These are phyloP conservation scores for Xerocomus spinulosus DNA, from an alignment of 768 basidiomycete species.

Conservation along the genomic window DNA sequence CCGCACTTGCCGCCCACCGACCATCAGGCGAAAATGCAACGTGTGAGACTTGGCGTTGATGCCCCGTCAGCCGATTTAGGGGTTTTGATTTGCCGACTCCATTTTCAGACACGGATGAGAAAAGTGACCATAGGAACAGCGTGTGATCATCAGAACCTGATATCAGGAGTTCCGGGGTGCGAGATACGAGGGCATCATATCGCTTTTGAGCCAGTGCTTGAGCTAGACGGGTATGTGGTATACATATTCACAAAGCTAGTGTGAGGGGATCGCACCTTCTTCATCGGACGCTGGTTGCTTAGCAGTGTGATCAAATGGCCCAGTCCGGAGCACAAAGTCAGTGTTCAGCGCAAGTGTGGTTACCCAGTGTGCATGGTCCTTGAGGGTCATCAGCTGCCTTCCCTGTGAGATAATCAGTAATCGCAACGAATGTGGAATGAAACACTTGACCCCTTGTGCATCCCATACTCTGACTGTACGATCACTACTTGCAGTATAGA, in stretches of 20 bases:
- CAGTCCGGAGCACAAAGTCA: slow-evolving; percentile 91
- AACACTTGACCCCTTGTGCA: slow-evolving; percentile 58
- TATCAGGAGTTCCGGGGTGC: slow-evolving; percentile 76
- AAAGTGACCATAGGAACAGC: slow-evolving; percentile 90
- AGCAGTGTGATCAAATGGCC: slow-evolving; percentile 86
- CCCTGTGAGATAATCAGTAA: slow-evolving; percentile 48
- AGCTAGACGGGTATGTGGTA: slow-evolving; percentile 40
- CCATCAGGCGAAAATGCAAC: slow-evolving; percentile 96
- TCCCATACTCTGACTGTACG: slow-evolving; percentile 95
- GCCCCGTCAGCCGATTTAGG: slow-evolving; percentile 79
- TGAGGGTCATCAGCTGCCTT: slow-evolving; percentile 74
- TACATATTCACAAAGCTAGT: not conserved
- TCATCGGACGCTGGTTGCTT: slow-evolving; percentile 76
- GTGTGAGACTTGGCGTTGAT: slow-evolving; percentile 91
- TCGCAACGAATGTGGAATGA: not conserved
- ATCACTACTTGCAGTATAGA: slow-evolving; percentile 96
- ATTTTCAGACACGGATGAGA: slow-evolving; percentile 41
- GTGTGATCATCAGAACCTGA: slow-evolving; percentile 98
- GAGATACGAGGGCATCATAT: slow-evolving; percentile 65
- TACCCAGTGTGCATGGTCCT: slow-evolving; percentile 99
- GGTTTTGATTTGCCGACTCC: slow-evolving; percentile 57
- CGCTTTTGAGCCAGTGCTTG: slow-evolving; percentile 71
- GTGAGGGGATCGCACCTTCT: slow-evolving; percentile 56
- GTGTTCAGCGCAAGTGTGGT: slow-evolving; percentile 94
- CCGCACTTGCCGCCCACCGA: slow-evolving; percentile 83